These are phyloP conservation scores for Mortierella sp. DNA, from an alignment of 371 early-diverging fungal genomes.

Conservation along the genomic window DNA sequence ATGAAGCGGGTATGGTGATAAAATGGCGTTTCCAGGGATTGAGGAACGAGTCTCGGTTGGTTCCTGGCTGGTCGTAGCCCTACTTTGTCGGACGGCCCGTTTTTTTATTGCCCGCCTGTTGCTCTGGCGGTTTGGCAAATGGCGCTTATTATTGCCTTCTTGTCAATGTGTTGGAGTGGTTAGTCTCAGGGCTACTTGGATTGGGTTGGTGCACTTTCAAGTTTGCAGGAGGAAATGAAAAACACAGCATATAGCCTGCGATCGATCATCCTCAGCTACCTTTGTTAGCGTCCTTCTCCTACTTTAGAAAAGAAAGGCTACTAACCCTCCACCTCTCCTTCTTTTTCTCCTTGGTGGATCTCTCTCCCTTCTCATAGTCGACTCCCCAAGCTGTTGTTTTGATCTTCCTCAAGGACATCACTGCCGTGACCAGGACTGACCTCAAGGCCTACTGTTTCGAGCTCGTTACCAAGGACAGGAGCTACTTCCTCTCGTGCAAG, in stretches of 20 bases:
- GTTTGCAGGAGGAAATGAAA: neutral
- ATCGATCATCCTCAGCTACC: neutral
- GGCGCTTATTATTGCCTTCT: neutral
- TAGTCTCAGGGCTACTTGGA: neutral
- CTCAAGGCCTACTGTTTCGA: constrained; percentile 92
- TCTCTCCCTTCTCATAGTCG: constrained; percentile 60
- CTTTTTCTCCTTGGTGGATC: neutral
- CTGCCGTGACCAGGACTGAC: constrained; percentile 86
- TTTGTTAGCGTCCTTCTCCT: neutral
- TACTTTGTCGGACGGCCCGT: neutral
- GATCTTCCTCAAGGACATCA: constrained; percentile 92
- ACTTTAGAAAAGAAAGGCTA: neutral
- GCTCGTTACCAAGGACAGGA: constrained; percentile 87
- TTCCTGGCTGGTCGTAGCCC: neutral
- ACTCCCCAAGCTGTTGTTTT: constrained; percentile 81
- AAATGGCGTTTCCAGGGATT: neutral
- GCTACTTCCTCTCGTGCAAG: constrained; percentile 89
- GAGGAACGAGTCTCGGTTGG: neutral
- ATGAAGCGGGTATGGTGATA: neutral
- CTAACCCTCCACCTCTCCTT: constrained; percentile 5
- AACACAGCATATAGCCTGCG: neutral
- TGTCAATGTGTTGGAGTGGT: neutral
- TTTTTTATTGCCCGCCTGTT: constrained; percentile 13
- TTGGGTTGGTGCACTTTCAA: neutral
- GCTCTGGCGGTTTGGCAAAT: neutral